Conservation (phyloP, 23 red algal genomes). For the Gracilaria vermiculophylla region DNA sequence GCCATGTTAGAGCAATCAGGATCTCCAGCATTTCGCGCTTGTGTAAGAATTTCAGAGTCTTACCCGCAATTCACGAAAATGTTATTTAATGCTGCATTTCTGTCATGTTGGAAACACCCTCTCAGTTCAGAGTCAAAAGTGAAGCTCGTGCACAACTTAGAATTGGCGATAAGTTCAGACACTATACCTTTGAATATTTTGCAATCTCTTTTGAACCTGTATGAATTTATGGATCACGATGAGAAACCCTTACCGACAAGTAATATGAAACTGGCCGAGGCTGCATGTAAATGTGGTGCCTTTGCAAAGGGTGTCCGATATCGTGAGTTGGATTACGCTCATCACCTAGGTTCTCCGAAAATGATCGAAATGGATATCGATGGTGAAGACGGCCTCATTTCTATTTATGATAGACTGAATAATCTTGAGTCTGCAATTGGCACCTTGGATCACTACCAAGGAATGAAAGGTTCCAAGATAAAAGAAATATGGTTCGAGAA, state of each 20-base stretch:
- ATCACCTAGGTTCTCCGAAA: constrained; percentile 44
- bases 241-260: constrained; percentile 93
- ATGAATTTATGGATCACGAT: constrained; percentile 99
- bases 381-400: constrained; percentile 89
- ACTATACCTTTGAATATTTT: constrained; percentile 84
- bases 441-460: constrained; percentile 77
- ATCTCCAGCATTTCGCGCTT: constrained; percentile 88
- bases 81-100: constrained; percentile 96
- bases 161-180: constrained; percentile 70
- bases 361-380: constrained; percentile 53
- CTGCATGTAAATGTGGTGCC: constrained; percentile 87
- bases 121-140: constrained; percentile 48
- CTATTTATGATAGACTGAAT: constrained; percentile 92
- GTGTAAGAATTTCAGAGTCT: constrained; percentile 89
- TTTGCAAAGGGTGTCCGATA: constrained; percentile 95
- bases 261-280: constrained; percentile 62
- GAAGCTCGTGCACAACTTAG: constrained; percentile 66
- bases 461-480: constrained; percentile 51
- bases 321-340: constrained; percentile 89
- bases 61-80: constrained; percentile 83
- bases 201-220: constrained; percentile 85
- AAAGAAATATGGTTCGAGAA: constrained; percentile 90
- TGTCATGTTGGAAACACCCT: constrained; percentile 91
- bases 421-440: constrained; percentile 92
- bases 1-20: constrained; percentile 92